Conservation (phyloP, 345 rosid genomes). For the Corchorus olitorius region DNA sequence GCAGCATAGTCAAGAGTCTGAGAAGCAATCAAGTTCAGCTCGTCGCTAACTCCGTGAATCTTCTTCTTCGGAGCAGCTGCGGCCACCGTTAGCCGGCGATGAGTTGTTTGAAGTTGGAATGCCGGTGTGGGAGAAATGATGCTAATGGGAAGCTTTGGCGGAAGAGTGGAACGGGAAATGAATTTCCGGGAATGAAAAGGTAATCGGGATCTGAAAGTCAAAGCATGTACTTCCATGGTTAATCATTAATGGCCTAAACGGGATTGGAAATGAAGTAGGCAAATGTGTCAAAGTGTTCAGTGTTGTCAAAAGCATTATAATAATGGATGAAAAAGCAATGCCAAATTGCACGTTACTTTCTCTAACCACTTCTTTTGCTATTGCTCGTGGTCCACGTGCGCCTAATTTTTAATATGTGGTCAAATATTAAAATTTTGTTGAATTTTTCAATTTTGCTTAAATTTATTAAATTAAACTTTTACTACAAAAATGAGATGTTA, state of each 20-base stretch:
- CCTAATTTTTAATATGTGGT: no score
- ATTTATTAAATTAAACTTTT: no score
- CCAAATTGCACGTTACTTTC: not conserved
- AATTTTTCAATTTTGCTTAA: no score
- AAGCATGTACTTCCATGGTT: slow-evolving; percentile 10
- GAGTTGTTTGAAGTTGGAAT: not conserved
- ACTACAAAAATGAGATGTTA: no score
- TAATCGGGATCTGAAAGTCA: not conserved
- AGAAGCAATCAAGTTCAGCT: slow-evolving; percentile 65
- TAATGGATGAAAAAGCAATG: not conserved
- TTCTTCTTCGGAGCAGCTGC: not conserved
- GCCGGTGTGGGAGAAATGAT: not conserved
- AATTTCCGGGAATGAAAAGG: not conserved
- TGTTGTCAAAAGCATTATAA: not conserved
- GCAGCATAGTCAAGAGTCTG: slow-evolving; percentile 76
- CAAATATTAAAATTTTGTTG: no score
- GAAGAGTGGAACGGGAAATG: not conserved
- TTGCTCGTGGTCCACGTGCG: not conserved
- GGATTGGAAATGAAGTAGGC: not conserved
- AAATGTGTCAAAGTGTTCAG: not conserved
- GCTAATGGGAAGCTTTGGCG: not conserved
- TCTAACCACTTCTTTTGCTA: not conserved
- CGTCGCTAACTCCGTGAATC: slow-evolving; percentile 63
- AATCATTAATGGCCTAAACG: not conserved
- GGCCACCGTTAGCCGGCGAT: not conserved